phyloP scores from a whole-genome alignment of 345 rosid genomes.

The Euclidium syriacum region DNA sequence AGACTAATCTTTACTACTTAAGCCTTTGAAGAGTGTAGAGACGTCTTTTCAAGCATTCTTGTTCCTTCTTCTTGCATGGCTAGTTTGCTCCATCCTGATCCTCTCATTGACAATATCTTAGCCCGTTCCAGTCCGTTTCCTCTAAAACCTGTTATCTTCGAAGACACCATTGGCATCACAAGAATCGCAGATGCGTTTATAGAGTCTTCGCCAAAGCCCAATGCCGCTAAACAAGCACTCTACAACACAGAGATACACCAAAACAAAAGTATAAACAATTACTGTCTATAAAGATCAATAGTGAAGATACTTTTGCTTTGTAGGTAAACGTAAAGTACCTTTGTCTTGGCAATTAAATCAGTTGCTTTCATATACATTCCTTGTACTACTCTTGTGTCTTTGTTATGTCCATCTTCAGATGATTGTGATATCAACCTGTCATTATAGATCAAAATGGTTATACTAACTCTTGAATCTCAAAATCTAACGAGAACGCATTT shows the following conservation, averaged over 20 bases:
- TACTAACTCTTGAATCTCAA: background rate
- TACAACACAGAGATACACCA: slow-evolving; percentile 41
- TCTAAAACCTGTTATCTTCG: slow-evolving; percentile 86
- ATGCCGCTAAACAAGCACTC: slow-evolving; percentile 61
- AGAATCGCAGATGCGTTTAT: slow-evolving; percentile 93
- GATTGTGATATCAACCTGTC: slow-evolving; percentile 50
- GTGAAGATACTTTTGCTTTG: background rate
- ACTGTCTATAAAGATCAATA: background rate
- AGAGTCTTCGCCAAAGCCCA: slow-evolving; percentile 84
- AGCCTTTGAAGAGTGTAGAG: slow-evolving; percentile 26
- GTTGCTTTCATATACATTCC: slow-evolving; percentile 45
- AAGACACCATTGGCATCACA: slow-evolving; percentile 98
- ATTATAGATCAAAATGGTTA: background rate
- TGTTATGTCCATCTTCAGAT: slow-evolving; percentile 49
- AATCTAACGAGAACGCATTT: background rate
- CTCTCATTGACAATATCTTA: slow-evolving; percentile 55
- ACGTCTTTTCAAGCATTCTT: slow-evolving; percentile 32
- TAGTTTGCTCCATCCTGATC: slow-evolving; percentile 57
- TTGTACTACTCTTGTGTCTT: slow-evolving; percentile 61
- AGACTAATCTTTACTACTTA: slow-evolving; percentile 24
- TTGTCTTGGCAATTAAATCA: slow-evolving; percentile 62
- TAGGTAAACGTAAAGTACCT: no score
- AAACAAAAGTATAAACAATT: background rate
- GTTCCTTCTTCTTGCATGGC: slow-evolving; percentile 35
- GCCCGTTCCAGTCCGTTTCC: slow-evolving; percentile 63